These are phyloP conservation scores for Paraphysoderma sedebokerense DNA, from an alignment of 371 early-diverging fungal species.

Conservation along the genomic window DNA sequence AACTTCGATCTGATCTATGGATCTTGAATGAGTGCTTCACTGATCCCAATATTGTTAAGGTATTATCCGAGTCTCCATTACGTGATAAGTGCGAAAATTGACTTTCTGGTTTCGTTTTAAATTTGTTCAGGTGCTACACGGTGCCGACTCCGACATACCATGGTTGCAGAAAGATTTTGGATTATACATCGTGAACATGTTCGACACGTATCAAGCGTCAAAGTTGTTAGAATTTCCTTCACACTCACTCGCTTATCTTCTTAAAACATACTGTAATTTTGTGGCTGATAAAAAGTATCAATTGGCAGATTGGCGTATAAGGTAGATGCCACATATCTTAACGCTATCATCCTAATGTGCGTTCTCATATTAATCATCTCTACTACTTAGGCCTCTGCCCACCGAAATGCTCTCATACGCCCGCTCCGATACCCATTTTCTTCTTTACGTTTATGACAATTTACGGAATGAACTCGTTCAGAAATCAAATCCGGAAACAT, in stretches of 20 bases:
- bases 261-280: constrained; percentile 58
- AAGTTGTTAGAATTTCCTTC: constrained; percentile 48
- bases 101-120: background rate
- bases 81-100: too few species aligned
- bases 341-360: too few species aligned
- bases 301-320: constrained; percentile 91
- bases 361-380: too few species aligned
- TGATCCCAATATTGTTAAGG: constrained; percentile 76
- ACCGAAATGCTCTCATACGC: constrained; percentile 86
- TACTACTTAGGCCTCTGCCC: constrained; percentile 80
- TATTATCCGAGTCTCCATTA: constrained; percentile 15
- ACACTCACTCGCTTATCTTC: constrained; percentile 66
- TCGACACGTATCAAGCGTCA: constrained; percentile 92
- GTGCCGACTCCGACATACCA: constrained; percentile 85
- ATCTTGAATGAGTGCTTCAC: constrained; percentile 66
- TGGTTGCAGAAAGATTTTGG: constrained; percentile 98
- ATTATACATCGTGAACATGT: constrained; percentile 82
- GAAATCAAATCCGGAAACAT: constrained; percentile 29
- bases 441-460: constrained; percentile 80
- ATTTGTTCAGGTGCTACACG: constrained; percentile 53
- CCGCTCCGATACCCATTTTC: constrained; percentile 85
- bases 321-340: too few species aligned
- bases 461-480: constrained; percentile 65
- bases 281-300: constrained; percentile 86
- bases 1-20: constrained; percentile 55